Evolutionary conservation across 192 early-diverging fungal genomes (phyloP).

Genomic region (Gigaspora rosea): DNA sequence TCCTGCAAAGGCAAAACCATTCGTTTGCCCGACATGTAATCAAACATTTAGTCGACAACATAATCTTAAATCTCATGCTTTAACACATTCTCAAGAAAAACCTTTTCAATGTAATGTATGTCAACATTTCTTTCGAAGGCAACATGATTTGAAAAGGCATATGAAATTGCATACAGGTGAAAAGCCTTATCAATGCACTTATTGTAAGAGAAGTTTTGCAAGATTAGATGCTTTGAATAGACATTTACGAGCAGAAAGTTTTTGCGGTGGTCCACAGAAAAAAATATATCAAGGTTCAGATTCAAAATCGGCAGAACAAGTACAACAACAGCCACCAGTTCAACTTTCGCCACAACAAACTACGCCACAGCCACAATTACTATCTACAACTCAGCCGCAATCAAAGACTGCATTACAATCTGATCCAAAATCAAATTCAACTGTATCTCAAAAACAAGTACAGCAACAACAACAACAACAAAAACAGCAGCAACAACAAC

Average conservation of each 20-base stretch:
- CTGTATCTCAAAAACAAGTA: background rate
- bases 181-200: conserved; percentile 49
- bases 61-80: conserved; percentile 60
- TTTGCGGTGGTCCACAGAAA: conserved; percentile 31
- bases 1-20: conserved; percentile 42
- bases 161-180: conserved; percentile 59
- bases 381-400: background rate
- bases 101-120: conserved; percentile 55
- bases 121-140: conserved; percentile 49
- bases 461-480: conserved; percentile 16
- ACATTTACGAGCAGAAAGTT: conserved; percentile 52
- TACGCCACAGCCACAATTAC: conserved; percentile 1
- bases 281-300: conserved; percentile 19
- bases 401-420: background rate
- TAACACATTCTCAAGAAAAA: conserved; percentile 58
- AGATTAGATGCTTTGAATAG: conserved; percentile 58
- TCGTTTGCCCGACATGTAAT: conserved; percentile 56
- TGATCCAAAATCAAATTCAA: background rate
- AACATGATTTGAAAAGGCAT: conserved; percentile 59
- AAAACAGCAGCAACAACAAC: background rate
- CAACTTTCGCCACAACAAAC: conserved; percentile 13
- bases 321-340: conserved; percentile 3
- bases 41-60: conserved; percentile 59
- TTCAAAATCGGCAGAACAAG: background rate
- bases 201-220: conserved; percentile 54